Conservation (phyloP, 352 stramenopile genomes). For the Thraustochytrium sp. region DNA sequence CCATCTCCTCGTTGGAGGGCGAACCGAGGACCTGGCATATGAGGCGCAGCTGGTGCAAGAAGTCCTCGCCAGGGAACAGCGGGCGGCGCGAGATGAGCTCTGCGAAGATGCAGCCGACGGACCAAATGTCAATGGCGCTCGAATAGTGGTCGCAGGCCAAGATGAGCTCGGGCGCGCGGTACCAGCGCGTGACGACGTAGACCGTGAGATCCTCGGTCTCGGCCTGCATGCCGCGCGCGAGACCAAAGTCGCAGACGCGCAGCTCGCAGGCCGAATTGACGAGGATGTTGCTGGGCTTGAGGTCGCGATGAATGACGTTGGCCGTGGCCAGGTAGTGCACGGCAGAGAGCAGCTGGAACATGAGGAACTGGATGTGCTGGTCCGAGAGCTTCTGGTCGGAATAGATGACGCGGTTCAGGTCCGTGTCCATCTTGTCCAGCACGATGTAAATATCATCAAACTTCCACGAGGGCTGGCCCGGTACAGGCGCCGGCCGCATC, state of each 20-base stretch:
- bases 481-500: constrained; percentile 72
- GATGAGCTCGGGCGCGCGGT: constrained; percentile 91
- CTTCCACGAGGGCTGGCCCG: constrained; percentile 73
- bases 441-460: constrained; percentile 85
- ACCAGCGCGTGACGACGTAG: constrained; percentile 97
- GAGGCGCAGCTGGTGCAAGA: constrained; percentile 97
- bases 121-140: constrained; percentile 98
- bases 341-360: constrained; percentile 90
- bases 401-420: constrained; percentile 80
- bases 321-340: constrained; percentile 83
- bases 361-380: constrained; percentile 85
- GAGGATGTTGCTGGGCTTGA: constrained; percentile 94
- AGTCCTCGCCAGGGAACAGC: constrained; percentile 91
- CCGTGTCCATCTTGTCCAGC: constrained; percentile 78
- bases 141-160: constrained; percentile 86
- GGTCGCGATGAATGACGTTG: constrained; percentile 88
- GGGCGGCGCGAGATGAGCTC: constrained; percentile 73
- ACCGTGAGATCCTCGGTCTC: constrained; percentile 72
- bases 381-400: constrained; percentile 76
- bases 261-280: constrained; percentile 84
- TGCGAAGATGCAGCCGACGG: constrained; percentile 93
- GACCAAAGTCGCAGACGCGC: constrained; percentile 82
- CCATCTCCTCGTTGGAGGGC: constrained; percentile 73
- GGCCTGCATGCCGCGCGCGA: constrained; percentile 61
- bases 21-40: constrained; percentile 83